These are phyloP conservation scores for Botryotinia calthae DNA, from an alignment of 2,329 filamentous ascomycete genomes.

Conservation along the genomic window DNA sequence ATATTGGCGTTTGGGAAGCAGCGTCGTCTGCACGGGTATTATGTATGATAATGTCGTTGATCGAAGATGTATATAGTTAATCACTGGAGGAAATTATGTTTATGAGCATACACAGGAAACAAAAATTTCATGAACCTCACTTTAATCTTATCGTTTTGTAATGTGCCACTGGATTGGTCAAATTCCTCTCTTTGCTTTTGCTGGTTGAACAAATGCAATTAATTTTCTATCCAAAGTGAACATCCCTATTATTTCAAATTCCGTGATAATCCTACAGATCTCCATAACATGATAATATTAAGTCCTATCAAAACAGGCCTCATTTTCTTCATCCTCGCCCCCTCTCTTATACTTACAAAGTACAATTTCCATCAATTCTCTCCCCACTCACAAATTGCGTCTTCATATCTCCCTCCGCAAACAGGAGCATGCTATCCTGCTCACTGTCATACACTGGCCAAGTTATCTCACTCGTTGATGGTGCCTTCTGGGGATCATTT, in stretches of 20 bases:
- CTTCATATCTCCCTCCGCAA: background rate
- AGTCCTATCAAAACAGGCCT: background rate
- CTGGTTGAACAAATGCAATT: rapidly evolving
- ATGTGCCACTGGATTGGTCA: background rate
- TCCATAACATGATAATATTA: background rate
- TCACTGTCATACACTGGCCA: background rate
- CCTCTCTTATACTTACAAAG: background rate
- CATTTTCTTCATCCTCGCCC: background rate
- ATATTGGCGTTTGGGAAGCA: conserved; percentile 5
- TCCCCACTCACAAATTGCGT: background rate
- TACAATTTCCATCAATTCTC: conserved; percentile 3
- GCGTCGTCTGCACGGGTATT: conserved; percentile 5
- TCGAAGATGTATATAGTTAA: background rate
- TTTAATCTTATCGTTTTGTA: background rate
- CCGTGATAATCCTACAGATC: background rate
- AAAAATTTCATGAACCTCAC: background rate
- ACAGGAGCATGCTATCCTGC: background rate
- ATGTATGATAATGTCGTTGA: conserved; percentile 5
- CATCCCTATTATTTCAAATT: background rate
- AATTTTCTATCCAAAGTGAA: background rate
- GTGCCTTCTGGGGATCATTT: background rate
- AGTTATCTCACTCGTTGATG: background rate
- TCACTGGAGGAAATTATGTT: background rate
- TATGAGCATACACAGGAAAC: background rate
- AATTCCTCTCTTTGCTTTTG: background rate